Conservation (phyloP, 208 protist genomes). For the Histomonas meleagridis region DNA sequence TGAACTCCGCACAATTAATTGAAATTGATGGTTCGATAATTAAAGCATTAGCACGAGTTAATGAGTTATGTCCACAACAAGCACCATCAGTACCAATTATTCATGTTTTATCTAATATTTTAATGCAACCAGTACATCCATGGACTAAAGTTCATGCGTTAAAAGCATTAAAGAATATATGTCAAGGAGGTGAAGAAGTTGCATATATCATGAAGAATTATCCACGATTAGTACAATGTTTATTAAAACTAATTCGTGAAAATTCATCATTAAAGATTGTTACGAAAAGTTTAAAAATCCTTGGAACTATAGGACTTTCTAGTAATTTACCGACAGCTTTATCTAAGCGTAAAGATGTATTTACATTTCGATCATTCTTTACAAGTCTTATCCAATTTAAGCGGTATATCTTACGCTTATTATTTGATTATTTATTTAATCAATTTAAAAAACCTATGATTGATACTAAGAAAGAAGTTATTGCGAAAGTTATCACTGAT, state of each 20-base stretch:
- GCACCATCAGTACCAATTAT: background rate
- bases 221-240: background rate
- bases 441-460: background rate
- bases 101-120: background rate
- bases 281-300: background rate
- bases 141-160: conserved; percentile 12
- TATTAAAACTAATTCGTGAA: background rate
- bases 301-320: background rate
- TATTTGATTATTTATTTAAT: background rate
- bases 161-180: background rate
- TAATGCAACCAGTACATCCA: background rate
- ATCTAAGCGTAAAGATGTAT: background rate
- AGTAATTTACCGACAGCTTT: background rate
- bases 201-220: background rate
- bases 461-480: background rate
- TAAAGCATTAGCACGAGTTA: background rate
- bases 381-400: background rate
- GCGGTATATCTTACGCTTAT: background rate
- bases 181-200: background rate
- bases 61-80: background rate
- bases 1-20: background rate
- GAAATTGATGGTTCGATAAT: conserved; percentile 29
- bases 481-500: background rate
- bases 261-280: background rate
- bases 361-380: conserved; percentile 12